Base-by-base conservation (phyloP, 2,329 filamentous ascomycete species). In the Aaosphaeria arxii region DNA sequence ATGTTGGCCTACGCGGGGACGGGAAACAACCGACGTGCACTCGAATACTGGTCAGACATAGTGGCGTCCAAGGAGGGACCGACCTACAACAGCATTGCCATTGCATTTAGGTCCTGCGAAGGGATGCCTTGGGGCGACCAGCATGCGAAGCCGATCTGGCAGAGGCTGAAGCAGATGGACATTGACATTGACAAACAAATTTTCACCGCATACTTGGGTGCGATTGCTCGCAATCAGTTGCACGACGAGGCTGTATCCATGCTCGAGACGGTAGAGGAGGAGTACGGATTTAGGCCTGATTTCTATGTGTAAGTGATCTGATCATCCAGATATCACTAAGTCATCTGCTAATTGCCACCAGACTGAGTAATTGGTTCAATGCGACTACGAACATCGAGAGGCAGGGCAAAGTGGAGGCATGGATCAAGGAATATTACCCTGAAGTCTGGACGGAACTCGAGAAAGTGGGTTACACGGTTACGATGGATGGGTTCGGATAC, bases 41-140 rank as follows among this genome's bases (percentile, higher is more conserved):
- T 95, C 54, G 83, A 86, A 43, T 89, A 90, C 63, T 97, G 91
- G 90, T 77, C 84, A 46, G 84, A 95, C 42, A 91, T 99, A 48
- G 84, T 86, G n/a, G 80, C 83, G 47, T 90, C 86, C 0, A 77
- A 79, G n/a, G 91, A 97, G 69, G 94, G 94, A 0, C 94, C 94
- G 0, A 87, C 86, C 1, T 90, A 94, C 59, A 81, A 83, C 51
- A 91, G 86, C 52, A 79, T 99, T 35, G 83, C 86, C 41, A 86
- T 94, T 32, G 86, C 91, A 2, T 89, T 99, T 58, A 85, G 86
- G 57, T 82, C 86, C 1, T 92, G 91, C 66, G 86, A 95, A 38
- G 81, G 82, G 17, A 69, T 73, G 50, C 64, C 71, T 0, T 74
- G 69, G 47, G 77, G 77, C 6, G 73, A 76, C 48, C 58, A 70